Conservation (phyloP, 306 rosid species). For the Morella rubra region DNA sequence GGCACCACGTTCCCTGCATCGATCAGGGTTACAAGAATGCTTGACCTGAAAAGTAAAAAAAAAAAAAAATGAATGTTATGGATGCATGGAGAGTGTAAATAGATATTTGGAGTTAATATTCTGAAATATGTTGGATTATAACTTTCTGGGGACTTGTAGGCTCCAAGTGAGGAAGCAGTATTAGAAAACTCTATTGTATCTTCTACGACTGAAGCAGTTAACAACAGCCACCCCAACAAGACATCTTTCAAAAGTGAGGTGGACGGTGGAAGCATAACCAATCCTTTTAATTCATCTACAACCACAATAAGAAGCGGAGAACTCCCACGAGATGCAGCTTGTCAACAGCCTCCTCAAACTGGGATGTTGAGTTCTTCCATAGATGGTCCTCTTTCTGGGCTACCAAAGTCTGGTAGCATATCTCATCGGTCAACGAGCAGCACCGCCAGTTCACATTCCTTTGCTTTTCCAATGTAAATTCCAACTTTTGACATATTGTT, state of each 20-base stretch:
- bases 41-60: too few relatives aligned
- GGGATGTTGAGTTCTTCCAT: slow-evolving; percentile 27
- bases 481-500: background rate
- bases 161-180: slow-evolving; percentile 27
- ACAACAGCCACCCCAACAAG: slow-evolving; percentile 19
- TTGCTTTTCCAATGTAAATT: slow-evolving; percentile 75
- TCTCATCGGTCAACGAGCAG: slow-evolving; percentile 63
- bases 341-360: slow-evolving; percentile 21
- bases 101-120: background rate
- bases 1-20: too few relatives aligned
- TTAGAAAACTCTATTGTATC: slow-evolving; percentile 25
- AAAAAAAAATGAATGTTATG: background rate
- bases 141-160: slow-evolving; percentile 32
- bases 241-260: slow-evolving; percentile 3
- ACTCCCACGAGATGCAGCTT: slow-evolving; percentile 20
- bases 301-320: slow-evolving; percentile 25
- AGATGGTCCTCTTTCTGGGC: slow-evolving; percentile 18
- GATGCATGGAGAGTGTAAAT: background rate
- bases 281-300: slow-evolving; percentile 21
- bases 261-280: slow-evolving; percentile 26
- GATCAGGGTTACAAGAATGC: too few relatives aligned
- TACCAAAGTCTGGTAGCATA: slow-evolving; percentile 27
- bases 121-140: background rate
- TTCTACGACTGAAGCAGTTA: slow-evolving; percentile 6
- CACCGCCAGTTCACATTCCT: slow-evolving; percentile 65